A percentile compares a stretch with the other conserved stretches of the same genome.
phyloP scores from a whole-genome alignment of 306 rosid genomes.

The Pterocarpus santalinus region DNA sequence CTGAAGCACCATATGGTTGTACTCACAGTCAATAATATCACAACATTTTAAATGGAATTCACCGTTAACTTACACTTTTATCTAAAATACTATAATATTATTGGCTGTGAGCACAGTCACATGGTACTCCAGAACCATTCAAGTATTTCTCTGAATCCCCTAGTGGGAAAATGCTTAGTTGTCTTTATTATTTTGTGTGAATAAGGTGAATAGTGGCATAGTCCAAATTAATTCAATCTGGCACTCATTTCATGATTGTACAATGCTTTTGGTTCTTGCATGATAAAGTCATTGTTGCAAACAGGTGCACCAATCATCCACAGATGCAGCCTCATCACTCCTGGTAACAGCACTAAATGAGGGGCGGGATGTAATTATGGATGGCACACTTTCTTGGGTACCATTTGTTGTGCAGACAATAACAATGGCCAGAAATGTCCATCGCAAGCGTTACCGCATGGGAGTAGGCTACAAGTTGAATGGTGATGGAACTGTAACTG shows the following conservation, averaged over 20 bases:
- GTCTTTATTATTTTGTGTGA: too few species aligned
- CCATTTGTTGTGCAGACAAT: constrained; percentile 97
- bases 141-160: too few species aligned
- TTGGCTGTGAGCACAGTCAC: too few species aligned
- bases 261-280: constrained; percentile 12
- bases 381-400: constrained; percentile 95
- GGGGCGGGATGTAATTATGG: constrained; percentile 96
- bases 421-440: constrained; percentile 94
- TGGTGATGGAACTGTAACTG: constrained; percentile 71
- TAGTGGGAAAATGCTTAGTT: too few species aligned
- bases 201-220: not conserved
- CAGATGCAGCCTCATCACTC: constrained; percentile 97
- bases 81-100: too few species aligned
- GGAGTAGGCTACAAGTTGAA: constrained; percentile 79
- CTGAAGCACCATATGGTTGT: too few species aligned
- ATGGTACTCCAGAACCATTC: too few species aligned
- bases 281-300: constrained; percentile 37
- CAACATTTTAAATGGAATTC: too few species aligned
- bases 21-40: too few species aligned
- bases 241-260: not conserved
- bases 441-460: constrained; percentile 94
- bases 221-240: not conserved
- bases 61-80: too few species aligned
- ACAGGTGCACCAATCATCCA: constrained; percentile 97
- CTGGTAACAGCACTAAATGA: constrained; percentile 92